Conservation (phyloP, 306 rosid species). For the Malus asiatica region DNA sequence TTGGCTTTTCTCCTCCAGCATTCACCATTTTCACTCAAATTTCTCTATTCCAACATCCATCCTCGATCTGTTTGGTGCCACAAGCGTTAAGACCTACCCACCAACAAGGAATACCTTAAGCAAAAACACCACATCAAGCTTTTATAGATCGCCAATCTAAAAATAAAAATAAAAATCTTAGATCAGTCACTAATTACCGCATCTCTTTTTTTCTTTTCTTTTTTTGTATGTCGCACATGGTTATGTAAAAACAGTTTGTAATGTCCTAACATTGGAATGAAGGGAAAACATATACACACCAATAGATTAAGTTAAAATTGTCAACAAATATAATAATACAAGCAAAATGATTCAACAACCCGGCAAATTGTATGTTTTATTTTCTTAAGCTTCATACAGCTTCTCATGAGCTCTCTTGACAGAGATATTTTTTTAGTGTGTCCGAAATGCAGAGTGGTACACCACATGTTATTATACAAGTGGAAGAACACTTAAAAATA, state of each 20-base stretch:
- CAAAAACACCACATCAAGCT: neutral
- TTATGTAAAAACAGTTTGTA: neutral
- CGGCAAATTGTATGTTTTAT: neutral
- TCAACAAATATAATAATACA: neutral
- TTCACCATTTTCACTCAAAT: too few relatives aligned
- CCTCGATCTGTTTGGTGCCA: neutral
- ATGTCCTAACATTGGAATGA: neutral
- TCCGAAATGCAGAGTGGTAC: too few relatives aligned
- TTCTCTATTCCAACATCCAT: too few relatives aligned
- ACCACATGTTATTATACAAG: too few relatives aligned
- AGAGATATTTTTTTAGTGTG: too few relatives aligned
- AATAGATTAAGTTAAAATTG: neutral
- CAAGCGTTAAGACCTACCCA: neutral
- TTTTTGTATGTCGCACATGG: too few relatives aligned
- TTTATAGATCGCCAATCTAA: too few relatives aligned
- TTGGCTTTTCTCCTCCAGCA: too few relatives aligned
- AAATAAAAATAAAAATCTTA: too few relatives aligned
- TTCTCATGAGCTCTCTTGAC: neutral
- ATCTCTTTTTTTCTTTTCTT: too few relatives aligned
- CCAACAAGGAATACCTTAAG: too few relatives aligned
- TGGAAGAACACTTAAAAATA: too few relatives aligned
- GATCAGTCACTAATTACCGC: neutral
- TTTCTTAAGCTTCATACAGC: neutral
- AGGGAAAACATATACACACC: neutral
- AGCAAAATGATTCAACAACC: neutral